These are phyloP conservation scores for Botryotinia globosa DNA, from an alignment of 2,329 filamentous ascomycete genomes.

Conservation along the genomic window DNA sequence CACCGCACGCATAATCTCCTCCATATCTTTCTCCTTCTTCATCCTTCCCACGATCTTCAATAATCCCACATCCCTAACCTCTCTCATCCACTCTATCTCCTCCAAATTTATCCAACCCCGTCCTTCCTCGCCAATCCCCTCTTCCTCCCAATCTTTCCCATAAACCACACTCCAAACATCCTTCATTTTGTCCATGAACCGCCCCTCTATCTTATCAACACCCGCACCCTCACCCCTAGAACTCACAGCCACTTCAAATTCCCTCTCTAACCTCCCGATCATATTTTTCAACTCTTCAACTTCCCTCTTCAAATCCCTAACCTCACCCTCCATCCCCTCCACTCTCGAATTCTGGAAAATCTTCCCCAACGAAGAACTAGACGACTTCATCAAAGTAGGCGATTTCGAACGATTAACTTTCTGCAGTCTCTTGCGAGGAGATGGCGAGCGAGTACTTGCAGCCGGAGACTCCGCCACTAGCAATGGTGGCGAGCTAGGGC, in stretches of 20 bases:
- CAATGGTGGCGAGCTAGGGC: not conserved
- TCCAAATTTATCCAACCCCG: not conserved
- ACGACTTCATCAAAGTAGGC: not conserved
- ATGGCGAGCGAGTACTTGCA: not conserved
- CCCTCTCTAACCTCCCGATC: not conserved
- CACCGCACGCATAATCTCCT: not conserved
- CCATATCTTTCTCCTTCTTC: not conserved
- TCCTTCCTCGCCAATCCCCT: not conserved
- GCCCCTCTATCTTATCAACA: no score
- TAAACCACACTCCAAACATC: not conserved
- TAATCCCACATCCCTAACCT: not conserved
- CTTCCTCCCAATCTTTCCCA: conserved; percentile 2
- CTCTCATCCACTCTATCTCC: not conserved
- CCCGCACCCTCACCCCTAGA: not conserved
- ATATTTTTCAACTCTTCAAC: not conserved
- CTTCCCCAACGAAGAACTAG: conserved; percentile 1
- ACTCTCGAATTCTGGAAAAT: not conserved
- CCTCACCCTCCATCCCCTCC: not conserved
- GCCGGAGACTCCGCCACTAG: not conserved
- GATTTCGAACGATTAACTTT: not conserved
- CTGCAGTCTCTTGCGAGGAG: not conserved
- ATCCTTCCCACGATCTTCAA: not conserved
- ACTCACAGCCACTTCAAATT: not conserved
- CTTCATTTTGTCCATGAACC: not conserved
- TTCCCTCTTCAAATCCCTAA: not conserved